Percentiles rank a stretch among this genome's conserved stretches.
phyloP scores from a whole-genome alignment of 2,329 filamentous ascomycete species.

The Microdochium nivale region DNA sequence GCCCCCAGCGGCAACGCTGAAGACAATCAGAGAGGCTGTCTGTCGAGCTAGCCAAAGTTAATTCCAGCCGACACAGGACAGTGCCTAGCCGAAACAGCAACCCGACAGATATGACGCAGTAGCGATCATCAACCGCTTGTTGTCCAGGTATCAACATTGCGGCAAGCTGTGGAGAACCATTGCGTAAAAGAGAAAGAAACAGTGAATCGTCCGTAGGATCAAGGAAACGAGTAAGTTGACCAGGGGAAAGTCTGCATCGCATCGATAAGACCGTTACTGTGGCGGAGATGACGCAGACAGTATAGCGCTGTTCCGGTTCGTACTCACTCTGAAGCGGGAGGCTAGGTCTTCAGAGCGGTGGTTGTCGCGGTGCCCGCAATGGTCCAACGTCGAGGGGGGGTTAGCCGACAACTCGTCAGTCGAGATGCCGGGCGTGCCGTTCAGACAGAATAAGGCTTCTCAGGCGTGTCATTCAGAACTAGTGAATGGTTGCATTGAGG shows the following conservation, averaged over 20 bases:
- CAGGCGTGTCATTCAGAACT: constrained; percentile 7
- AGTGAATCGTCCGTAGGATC: constrained; percentile 6
- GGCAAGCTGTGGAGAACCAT: constrained; percentile 4
- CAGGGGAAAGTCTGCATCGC: constrained; percentile 25
- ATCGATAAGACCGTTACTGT: background rate
- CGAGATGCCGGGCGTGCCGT: constrained; percentile 30
- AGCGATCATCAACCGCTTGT: too few species aligned
- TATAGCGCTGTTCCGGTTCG: background rate
- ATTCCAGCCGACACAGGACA: too few species aligned
- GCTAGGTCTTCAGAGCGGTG: background rate
- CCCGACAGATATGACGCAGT: too few species aligned
- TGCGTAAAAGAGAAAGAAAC: constrained; percentile 5
- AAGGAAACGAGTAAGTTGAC: constrained; percentile 11
- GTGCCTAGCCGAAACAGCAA: too few species aligned
- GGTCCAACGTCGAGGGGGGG: constrained; percentile 6
- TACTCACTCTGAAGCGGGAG: constrained; percentile 17
- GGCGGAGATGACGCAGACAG: background rate
- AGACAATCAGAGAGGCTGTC: too few species aligned
- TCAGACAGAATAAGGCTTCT: constrained; percentile 18
- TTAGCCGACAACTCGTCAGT: constrained; percentile 16
- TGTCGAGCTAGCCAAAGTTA: too few species aligned
- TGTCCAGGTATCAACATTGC: background rate
- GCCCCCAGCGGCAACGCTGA: too few species aligned
- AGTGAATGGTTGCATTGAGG: constrained; percentile 10
- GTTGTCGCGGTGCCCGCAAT: background rate